Evolutionary conservation across 2,329 filamentous ascomycete genomes (phyloP).

Genomic region (Phialophora verrucosa): DNA sequence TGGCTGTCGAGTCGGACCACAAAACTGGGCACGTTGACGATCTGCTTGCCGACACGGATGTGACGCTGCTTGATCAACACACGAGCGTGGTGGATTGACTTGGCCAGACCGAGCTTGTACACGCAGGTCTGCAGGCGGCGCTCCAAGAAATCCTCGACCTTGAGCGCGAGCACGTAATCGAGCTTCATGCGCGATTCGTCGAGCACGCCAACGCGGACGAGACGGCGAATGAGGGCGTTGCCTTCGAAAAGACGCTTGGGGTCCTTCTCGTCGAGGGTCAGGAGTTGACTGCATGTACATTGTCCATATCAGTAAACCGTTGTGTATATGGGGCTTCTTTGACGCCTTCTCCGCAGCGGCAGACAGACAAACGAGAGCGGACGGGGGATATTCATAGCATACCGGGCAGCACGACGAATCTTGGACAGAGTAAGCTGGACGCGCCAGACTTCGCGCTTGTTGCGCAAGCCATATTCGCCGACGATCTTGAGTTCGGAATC

Average conservation of each 20-base stretch:
- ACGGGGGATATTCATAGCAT: conserved; percentile 50
- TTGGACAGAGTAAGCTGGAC: conserved; percentile 99
- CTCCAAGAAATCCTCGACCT: conserved; percentile 99
- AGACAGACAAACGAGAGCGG: too few relatives aligned
- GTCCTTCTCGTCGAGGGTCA: conserved; percentile 99
- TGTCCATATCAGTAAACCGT: conserved; percentile 33
- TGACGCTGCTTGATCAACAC: conserved; percentile 99
- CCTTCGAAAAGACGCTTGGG: conserved; percentile 99
- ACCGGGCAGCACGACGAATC: conserved; percentile 99
- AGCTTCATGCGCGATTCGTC: conserved; percentile 99
- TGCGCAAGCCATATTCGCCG: conserved; percentile 99
- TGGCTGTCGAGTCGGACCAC: conserved; percentile 99
- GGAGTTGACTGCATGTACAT: conserved; percentile 77
- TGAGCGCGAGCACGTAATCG: conserved; percentile 99
- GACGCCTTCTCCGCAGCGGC: not conserved
- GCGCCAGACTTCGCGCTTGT: conserved; percentile 99
- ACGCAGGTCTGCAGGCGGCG: conserved; percentile 99
- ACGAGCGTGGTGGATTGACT: conserved; percentile 99
- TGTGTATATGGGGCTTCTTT: too few relatives aligned
- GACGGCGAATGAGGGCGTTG: conserved; percentile 99
- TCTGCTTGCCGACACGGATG: conserved; percentile 99
- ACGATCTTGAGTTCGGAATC: conserved; percentile 99
- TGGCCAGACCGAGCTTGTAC: conserved; percentile 99
- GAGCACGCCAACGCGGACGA: conserved; percentile 98
- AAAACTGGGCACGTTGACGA: conserved; percentile 99